Percentiles rank a stretch among this genome's conserved stretches.
Conservation (phyloP, 2,329 filamentous ascomycete genomes). For the Clonostachys byssicola region DNA sequence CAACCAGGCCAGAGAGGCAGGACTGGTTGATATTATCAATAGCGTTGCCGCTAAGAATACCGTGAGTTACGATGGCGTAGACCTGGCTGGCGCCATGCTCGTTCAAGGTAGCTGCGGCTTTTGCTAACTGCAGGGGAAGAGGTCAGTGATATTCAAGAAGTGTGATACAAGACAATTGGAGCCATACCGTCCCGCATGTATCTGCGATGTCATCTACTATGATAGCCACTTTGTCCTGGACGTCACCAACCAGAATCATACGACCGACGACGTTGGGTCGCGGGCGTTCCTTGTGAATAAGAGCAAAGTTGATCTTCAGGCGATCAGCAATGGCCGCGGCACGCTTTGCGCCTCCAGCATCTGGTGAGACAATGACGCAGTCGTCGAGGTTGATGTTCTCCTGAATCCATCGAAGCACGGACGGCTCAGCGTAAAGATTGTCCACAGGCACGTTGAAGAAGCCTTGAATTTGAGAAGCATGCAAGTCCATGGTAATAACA, state of each 20-base stretch:
- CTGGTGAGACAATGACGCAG: slow-evolving; percentile 90
- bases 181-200: slow-evolving; percentile 72
- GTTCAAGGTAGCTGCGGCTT: slow-evolving; percentile 86
- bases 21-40: slow-evolving; percentile 83
- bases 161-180: background rate
- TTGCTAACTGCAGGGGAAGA: slow-evolving; percentile 41
- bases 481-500: slow-evolving; percentile 92
- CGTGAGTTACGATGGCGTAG: slow-evolving; percentile 93
- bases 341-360: slow-evolving; percentile 91
- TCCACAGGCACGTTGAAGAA: slow-evolving; percentile 82
- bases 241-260: slow-evolving; percentile 93
- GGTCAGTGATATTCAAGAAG: slow-evolving; percentile 4
- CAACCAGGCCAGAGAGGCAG: slow-evolving; percentile 72
- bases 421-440: slow-evolving; percentile 90
- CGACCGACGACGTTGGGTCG: slow-evolving; percentile 81
- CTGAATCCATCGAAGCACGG: slow-evolving; percentile 84
- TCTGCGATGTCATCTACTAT: slow-evolving; percentile 98
- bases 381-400: slow-evolving; percentile 79
- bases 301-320: slow-evolving; percentile 83
- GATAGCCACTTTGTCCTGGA: slow-evolving; percentile 86
- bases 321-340: slow-evolving; percentile 92
- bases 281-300: slow-evolving; percentile 95
- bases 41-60: slow-evolving; percentile 83
- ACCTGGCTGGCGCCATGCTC: slow-evolving; percentile 83
- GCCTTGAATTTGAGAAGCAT: slow-evolving; percentile 90